Evolutionary conservation across 306 rosid species (phyloP), one percentile per base, ranked within the genome.

Genomic region (Fragaria nilgerrensis): DNA sequence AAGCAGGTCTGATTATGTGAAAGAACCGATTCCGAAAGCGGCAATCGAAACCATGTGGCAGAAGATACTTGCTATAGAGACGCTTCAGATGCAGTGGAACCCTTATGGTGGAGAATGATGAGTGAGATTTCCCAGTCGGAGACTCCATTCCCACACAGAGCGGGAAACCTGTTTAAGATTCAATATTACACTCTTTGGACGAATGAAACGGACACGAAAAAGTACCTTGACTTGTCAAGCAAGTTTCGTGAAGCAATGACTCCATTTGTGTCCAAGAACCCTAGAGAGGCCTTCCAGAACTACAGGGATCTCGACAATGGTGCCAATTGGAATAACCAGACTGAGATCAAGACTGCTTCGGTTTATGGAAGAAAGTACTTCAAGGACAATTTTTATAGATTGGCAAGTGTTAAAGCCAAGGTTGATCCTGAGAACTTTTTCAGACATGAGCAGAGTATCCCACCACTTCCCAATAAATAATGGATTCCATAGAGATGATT

Each of bases 41-140:
- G 85, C 17, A 1, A 15, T 74, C 72, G 34, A 77, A 52, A 7
- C 50, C 10, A 29, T 81, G 3, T 81, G 78, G 81, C 41, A 81
- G 23, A 15, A 27, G 53, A n/a, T 76, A 49, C 9, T 22, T 15
- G 16, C n/a, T 49, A 32, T 15, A 23, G 22, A n/a, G 47, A 11
- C 45, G 70, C 7, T 68, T 13, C 6, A 0, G 27, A 11, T 77
- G 45, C 50, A 50, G 1, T 68, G 67, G 75, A 53, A 69, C 14
- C 79, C 83, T 17, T 80, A 80, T 25, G 83, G 83, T 19, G 83
- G 76, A 75, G 47, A 47, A 80, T 80, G n/a, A n/a, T n/a, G 83
- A 37, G 52, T 17, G 47, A 80, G 72, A 80, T 80, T 55, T 27
- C 79, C 7, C 65, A 80, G 61, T n/a, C 41, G 5, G 72, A 7